Evolutionary conservation across 1,284 basidiomycete genomes (phyloP).

Genomic region (Volvariella surrecta): DNA sequence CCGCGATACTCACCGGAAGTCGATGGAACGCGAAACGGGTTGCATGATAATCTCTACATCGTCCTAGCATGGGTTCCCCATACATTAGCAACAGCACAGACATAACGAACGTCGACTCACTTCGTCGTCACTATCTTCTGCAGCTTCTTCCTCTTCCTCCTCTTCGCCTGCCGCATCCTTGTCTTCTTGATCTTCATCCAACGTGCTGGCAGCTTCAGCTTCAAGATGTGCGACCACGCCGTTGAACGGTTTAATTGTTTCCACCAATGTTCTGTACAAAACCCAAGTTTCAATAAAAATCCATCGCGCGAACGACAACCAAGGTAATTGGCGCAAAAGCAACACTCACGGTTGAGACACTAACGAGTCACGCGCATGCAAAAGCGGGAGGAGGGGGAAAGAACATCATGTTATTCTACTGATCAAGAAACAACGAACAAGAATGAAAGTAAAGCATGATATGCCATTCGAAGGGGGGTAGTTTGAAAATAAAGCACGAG

Average conservation of each 20-base stretch:
- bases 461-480: constrained; percentile 4
- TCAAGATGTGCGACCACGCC: constrained; percentile 40
- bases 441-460: constrained; percentile 9
- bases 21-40: constrained; percentile 55
- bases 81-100: constrained; percentile 2
- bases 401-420: constrained; percentile 31
- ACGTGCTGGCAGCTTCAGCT: constrained; percentile 21
- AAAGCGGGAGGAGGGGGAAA: constrained; percentile 24
- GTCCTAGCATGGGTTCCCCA: constrained; percentile 21
- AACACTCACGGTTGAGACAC: constrained; percentile 50
- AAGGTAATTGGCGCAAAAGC: neutral
- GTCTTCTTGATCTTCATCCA: constrained; percentile 2
- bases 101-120: neutral
- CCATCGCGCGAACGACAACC: neutral
- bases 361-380: constrained; percentile 27
- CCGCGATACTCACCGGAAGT: constrained; percentile 52
- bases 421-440: constrained; percentile 18
- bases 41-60: constrained; percentile 81
- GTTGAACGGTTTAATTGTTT: constrained; percentile 33
- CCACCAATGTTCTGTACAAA: constrained; percentile 33
- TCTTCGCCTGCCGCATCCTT: constrained; percentile 23
- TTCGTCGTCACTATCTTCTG: constrained; percentile 24
- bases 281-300: neutral
- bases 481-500: constrained; percentile 1
- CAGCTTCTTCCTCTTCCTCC: constrained; percentile 26